Percentiles rank a stretch among this genome's conserved stretches.
Conservation (phyloP, 2,329 filamentous ascomycete genomes). For the Aspergillus pseudoterreus region DNA sequence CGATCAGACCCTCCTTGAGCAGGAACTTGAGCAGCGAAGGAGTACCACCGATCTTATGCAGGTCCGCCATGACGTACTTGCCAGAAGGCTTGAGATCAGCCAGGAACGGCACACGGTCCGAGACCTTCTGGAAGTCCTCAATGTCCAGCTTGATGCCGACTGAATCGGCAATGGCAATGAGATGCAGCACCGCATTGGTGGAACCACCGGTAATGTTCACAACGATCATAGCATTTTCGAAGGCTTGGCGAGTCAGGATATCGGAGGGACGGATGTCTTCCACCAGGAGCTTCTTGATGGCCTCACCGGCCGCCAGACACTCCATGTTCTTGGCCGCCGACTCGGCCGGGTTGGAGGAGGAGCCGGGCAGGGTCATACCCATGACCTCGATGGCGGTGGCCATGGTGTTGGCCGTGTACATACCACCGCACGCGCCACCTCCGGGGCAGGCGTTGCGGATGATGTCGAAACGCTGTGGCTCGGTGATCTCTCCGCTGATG, state of each 20-base stretch:
- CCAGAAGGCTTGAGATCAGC: constrained; percentile 78
- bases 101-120: constrained; percentile 73
- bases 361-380: constrained; percentile 77
- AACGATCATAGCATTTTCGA: constrained; percentile 81
- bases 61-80: constrained; percentile 59
- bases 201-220: constrained; percentile 80
- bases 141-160: constrained; percentile 79
- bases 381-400: constrained; percentile 69
- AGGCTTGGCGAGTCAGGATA: constrained; percentile 74
- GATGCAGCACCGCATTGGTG: constrained; percentile 79
- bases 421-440: constrained; percentile 78
- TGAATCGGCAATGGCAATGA: constrained; percentile 78
- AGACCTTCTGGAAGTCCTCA: constrained; percentile 81
- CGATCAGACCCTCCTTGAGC: constrained; percentile 55
- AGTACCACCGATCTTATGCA: constrained; percentile 56
- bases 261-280: constrained; percentile 75
- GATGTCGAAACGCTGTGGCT: constrained; percentile 89
- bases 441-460: constrained; percentile 88
- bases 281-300: constrained; percentile 69
- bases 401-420: constrained; percentile 78
- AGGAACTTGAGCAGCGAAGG: constrained; percentile 57
- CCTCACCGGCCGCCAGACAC: constrained; percentile 67
- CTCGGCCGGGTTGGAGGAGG: constrained; percentile 75
- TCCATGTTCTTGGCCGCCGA: constrained; percentile 68
- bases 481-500: constrained; percentile 83